Evolutionary conservation across 208 protist species (phyloP), one percentile per base, ranked within the genome.

Genomic region (Blastocrithidia nonstop): DNA sequence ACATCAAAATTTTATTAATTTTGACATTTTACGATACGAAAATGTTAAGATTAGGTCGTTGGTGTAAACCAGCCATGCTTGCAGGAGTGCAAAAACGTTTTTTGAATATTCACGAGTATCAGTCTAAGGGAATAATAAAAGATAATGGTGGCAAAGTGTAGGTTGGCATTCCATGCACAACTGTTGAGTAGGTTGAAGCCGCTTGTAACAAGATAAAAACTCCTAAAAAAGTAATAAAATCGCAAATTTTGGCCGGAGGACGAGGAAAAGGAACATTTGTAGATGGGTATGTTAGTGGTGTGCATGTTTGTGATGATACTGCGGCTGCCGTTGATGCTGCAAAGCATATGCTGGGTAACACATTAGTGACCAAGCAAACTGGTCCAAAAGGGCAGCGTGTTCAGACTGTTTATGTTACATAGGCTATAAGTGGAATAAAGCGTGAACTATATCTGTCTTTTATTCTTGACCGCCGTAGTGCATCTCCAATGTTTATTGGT

Each of bases 301-400:
- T 96, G 61, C 78, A 94, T 55, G 79, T 88, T 42, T 91, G 72
- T 57, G 61, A 80, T 44, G 83, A 58, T 25, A 59, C 84, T 31
- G 65, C 61, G 26, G 83, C 95, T 39, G 96, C 93, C 16, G 48
- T 90, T 11, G 64, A 86, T 19, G 59, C 94, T 13, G 87, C 94
- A 25, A 63, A 64, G 31, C 61, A 95, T 50, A 99, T 99, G 98
- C 79, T 99, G 15, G 96, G 96, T 31, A 87, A 98, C 52, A 89
- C 77, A 11, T 88, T 99, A 15, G 76, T 98, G 26, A 99, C 98
- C 41, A 99, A 99, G 81, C 98, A 99, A 81, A 99, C 97, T 8
- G 93, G 85, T 9, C 45, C 80, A 22, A 90, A 93, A 39, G 97
- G 98, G 23, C 81, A 87, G 40, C 50, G 75, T 21, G 93, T 97